phyloP scores from a whole-genome alignment of 2,329 filamentous ascomycete species.

The Aureobasidium sp. region DNA sequence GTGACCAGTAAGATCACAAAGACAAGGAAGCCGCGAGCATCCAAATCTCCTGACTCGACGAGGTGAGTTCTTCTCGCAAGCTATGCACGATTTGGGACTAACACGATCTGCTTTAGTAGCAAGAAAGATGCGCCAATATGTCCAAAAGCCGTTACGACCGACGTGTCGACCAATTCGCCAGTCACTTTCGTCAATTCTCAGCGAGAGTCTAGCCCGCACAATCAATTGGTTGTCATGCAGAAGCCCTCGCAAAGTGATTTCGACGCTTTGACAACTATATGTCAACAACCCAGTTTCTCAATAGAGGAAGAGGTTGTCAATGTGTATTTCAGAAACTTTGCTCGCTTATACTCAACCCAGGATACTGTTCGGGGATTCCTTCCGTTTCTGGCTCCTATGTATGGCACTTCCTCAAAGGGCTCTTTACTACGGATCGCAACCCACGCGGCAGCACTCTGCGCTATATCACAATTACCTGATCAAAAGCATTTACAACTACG shows the following conservation, averaged over 20 bases:
- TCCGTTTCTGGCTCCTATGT: conserved; percentile 9
- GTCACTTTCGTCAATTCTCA: neutral
- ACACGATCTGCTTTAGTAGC: neutral
- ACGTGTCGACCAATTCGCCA: neutral
- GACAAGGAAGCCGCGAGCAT: neutral
- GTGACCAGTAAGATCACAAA: conserved; percentile 4
- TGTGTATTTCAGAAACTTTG: conserved; percentile 12
- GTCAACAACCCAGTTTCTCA: conserved; percentile 21
- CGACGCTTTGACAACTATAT: conserved; percentile 45
- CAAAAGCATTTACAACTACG: neutral
- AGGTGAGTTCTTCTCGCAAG: neutral
- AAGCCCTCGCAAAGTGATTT: neutral
- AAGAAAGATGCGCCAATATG: neutral
- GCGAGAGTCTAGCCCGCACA: neutral
- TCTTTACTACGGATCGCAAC: conserved; percentile 10
- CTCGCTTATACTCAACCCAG: neutral
- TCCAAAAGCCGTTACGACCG: neutral
- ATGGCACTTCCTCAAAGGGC: neutral
- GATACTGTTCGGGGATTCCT: conserved; percentile 10
- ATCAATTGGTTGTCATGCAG: neutral
- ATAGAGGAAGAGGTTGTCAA: conserved; percentile 13
- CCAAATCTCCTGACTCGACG: neutral
- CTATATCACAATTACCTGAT: conserved; percentile 11
- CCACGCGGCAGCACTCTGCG: conserved; percentile 11
- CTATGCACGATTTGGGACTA: neutral